phyloP scores from a whole-genome alignment of 768 basidiomycete species.

The Collybiopsis confluens region DNA sequence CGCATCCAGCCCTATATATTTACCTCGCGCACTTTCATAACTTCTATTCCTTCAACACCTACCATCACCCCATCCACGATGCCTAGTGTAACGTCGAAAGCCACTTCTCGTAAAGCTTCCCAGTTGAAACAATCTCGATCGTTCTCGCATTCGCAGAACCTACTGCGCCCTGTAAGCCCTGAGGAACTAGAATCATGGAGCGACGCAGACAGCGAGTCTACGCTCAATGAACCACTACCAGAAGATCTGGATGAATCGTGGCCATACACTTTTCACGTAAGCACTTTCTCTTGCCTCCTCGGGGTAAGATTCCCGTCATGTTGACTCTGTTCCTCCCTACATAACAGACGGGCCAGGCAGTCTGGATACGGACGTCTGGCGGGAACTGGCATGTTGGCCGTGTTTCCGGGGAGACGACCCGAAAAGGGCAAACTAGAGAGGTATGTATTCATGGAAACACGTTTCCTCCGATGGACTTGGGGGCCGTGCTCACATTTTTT shows the following conservation, averaged over 20 bases:
- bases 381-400: conserved; percentile 51
- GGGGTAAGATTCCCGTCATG: conserved; percentile 3
- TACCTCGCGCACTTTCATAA: too few species aligned
- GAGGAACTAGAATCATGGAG: conserved; percentile 32
- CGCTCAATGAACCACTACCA: conserved; percentile 27
- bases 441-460: conserved; percentile 29
- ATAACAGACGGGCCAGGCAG: conserved; percentile 39
- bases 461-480: neutral
- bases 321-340: conserved; percentile 5
- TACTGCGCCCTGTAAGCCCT: conserved; percentile 28
- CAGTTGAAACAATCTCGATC: neutral
- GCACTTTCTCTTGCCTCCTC: conserved; percentile 12
- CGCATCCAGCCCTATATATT: neutral
- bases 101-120: neutral
- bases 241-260: conserved; percentile 45
- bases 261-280: conserved; percentile 49
- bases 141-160: conserved; percentile 8
- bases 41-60: neutral
- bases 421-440: conserved; percentile 41
- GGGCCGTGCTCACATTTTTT: neutral
- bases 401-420: conserved; percentile 40
- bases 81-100: neutral
- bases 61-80: neutral
- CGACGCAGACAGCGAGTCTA: conserved; percentile 29
- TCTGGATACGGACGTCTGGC: conserved; percentile 48